Evolutionary conservation across 176 grass and related monocot species (phyloP).

Genomic region (Tillandsia fasciculata): DNA sequence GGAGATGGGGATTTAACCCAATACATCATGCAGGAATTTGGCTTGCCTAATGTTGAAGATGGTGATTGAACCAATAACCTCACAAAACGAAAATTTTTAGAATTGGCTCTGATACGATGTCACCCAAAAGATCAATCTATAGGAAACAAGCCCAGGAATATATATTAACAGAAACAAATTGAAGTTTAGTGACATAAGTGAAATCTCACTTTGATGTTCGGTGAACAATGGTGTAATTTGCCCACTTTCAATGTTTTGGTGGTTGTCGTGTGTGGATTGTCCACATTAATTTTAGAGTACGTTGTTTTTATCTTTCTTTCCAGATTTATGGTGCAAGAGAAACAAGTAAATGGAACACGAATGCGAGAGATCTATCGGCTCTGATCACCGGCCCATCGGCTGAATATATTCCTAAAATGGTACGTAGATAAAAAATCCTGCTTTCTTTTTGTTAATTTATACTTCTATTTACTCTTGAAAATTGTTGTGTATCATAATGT

Average conservation of each 20-base stretch:
- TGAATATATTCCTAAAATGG: slow-evolving; percentile 17
- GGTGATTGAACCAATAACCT: no score
- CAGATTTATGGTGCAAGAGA: slow-evolving; percentile 13
- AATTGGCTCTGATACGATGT: no score
- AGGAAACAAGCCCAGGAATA: no score
- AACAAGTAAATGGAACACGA: slow-evolving; percentile 5
- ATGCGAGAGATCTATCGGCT: neutral
- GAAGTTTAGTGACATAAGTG: no score
- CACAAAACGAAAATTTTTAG: no score
- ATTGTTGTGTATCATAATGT: neutral
- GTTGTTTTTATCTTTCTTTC: neutral
- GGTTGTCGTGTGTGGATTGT: neutral
- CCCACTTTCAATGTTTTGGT: neutral
- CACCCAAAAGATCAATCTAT: no score
- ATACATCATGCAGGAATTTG: no score
- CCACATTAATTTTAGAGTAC: neutral
- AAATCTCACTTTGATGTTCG: no score
- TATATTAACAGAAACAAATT: no score
- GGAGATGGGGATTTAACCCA: no score
- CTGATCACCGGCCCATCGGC: slow-evolving; percentile 3
- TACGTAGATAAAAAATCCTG: neutral
- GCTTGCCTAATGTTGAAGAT: no score
- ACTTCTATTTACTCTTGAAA: neutral
- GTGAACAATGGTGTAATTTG: no score
- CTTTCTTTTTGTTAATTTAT: neutral